Conservation (phyloP, 768 basidiomycete species). For the Agaricus subrufescens region DNA sequence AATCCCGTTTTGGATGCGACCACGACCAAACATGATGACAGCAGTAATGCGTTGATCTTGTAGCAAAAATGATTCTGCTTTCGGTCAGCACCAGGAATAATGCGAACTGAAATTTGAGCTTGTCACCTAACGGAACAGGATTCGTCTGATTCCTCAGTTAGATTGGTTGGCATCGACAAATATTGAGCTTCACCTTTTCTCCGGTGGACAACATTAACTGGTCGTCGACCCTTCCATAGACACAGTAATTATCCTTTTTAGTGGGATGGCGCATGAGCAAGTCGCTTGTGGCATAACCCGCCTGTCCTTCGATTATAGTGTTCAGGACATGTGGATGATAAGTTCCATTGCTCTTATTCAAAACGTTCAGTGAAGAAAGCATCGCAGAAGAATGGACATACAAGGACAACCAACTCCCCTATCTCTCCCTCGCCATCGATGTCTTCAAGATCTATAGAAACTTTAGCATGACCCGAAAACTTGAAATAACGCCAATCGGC, state of each 20-base stretch:
- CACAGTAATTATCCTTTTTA: constrained; percentile 25
- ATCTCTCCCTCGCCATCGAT: neutral
- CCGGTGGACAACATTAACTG: constrained; percentile 35
- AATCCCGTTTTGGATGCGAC: constrained; percentile 33
- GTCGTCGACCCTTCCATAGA: constrained; percentile 39
- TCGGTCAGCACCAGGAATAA: neutral
- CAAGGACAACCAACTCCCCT: neutral
- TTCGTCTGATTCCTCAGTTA: neutral
- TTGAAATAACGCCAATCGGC: neutral
- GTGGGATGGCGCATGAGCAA: constrained; percentile 36
- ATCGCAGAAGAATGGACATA: neutral
- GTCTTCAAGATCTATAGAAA: neutral
- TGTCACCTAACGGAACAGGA: constrained; percentile 5
- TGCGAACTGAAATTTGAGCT: neutral
- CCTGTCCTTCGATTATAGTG: constrained; percentile 21
- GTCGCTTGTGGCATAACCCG: constrained; percentile 33
- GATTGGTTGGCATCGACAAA: neutral
- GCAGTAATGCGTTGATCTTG: constrained; percentile 26
- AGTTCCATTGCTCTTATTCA: too few species aligned
- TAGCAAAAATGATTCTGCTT: constrained; percentile 22
- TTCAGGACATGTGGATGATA: constrained; percentile 22
- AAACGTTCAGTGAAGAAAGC: too few species aligned
- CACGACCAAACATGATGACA: constrained; percentile 37
- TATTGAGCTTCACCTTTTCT: constrained; percentile 22
- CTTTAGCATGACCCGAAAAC: neutral